Evolutionary conservation across 495 filamentous ascomycete species (phyloP), one percentile per base, ranked within the genome.

Genomic region (Daldinia childiae): DNA sequence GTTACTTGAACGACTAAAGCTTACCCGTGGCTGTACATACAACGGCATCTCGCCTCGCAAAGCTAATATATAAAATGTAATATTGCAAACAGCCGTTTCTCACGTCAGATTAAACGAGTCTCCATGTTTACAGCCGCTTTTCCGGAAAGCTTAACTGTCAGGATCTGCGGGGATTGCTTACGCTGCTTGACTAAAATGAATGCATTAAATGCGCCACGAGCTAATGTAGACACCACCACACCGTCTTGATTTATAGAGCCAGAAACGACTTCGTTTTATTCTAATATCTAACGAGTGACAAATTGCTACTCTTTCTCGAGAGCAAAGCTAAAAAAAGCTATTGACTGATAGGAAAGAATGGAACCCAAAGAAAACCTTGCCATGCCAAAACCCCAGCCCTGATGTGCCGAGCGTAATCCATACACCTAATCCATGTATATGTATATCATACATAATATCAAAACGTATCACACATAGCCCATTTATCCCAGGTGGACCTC

Each of bases 361-460:
- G 19, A 48, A 48, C 43, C 43, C 43, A 24, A 21, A 48, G 3
- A 48, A 48, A 48, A 24, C 43, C 17, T 12, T 48, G 8, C 43
- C 9, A 24, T 24, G 41, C 41, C 17, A 24, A 14, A 48, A 48
- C 17, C 43, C 43, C 43, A 21, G 43, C 43, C 43, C 43, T 19
- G 17, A 48, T 48, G 43, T 48, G 43, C 43, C 8, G 43, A 48
- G n/a, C 43, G 43, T 48, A 48, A 48, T 24, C 43, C 43, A 17
- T 9, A 48, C 9, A 48, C 6, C 39, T 6, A 39, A 39, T 48
- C 43, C 43, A 19, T 8, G 8, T 24, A 48, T 9, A 48, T 48
- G 8, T 48, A 48, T 24, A 3, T 4, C n/a, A 24, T 48, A 11
- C 43, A 21, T 21, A 45, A 4, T 9, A 11, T 12, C 8, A 17